Conservation (phyloP, 2,329 filamentous ascomycete genomes). For the Elsinoe ampelina region DNA sequence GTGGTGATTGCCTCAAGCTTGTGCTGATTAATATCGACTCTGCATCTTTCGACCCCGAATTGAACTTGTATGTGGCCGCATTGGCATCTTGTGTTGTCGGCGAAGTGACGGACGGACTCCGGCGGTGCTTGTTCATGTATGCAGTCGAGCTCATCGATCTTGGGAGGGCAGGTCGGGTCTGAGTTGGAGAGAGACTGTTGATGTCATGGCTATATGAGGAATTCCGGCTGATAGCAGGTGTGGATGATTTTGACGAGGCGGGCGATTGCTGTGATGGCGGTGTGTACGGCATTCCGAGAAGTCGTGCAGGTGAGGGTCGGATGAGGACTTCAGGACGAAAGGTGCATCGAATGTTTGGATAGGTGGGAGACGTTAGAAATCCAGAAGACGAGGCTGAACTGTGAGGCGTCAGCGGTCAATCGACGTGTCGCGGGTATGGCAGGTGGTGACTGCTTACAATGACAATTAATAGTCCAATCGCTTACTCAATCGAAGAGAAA, state of each 20-base stretch:
- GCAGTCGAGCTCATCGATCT: conserved; percentile 50
- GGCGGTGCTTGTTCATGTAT: conserved; percentile 53
- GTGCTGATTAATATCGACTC: conserved; percentile 18
- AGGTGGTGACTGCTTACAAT: conserved; percentile 4
- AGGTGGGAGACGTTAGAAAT: conserved; percentile 36
- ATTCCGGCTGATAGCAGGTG: conserved; percentile 41
- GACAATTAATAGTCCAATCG: conserved; percentile 5
- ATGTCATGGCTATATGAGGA: conserved; percentile 41
- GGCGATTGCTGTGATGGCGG: conserved; percentile 61
- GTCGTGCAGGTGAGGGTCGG: conserved; percentile 23
- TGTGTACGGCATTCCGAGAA: conserved; percentile 73
- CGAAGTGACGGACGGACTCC: conserved; percentile 45
- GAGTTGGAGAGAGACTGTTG: conserved; percentile 27
- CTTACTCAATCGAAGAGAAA: not conserved
- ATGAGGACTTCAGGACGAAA: not conserved
- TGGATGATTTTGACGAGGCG: conserved; percentile 45
- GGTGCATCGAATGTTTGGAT: conserved; percentile 24
- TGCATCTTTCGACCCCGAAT: conserved; percentile 10
- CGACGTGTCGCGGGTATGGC: not conserved
- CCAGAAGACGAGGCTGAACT: conserved; percentile 16
- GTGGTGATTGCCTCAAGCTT: conserved; percentile 72
- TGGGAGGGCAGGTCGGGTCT: conserved; percentile 40
- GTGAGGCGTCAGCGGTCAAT: conserved; percentile 9
- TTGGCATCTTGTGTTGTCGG: conserved; percentile 17
- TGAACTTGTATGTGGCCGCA: conserved; percentile 21